Conservation (phyloP, 257 asterid genomes). For the Rehmannia glutinosa region DNA sequence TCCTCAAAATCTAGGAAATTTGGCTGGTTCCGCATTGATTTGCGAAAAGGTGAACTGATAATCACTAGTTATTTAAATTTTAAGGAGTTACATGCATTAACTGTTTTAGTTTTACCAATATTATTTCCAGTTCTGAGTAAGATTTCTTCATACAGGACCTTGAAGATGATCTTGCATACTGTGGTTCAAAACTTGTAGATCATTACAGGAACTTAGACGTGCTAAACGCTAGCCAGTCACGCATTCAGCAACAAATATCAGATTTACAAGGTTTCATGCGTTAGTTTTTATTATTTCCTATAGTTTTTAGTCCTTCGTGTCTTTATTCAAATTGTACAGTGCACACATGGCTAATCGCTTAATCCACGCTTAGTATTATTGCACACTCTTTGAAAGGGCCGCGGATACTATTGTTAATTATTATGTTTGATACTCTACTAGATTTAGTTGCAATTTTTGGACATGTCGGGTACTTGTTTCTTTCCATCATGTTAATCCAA, state of each 20-base stretch:
- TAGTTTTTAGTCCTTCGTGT: neutral
- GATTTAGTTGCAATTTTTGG: too few relatives aligned
- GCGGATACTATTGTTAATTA: too few relatives aligned
- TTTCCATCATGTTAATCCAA: too few relatives aligned
- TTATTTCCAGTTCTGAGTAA: conserved; percentile 10
- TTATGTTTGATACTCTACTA: too few relatives aligned
- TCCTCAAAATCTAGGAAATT: conserved; percentile 12
- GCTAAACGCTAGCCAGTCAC: neutral
- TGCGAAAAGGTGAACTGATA: conserved; percentile 25
- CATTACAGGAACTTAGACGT: conserved; percentile 14
- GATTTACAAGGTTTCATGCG: conserved; percentile 43
- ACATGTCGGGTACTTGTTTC: too few relatives aligned
- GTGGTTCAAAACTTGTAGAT: neutral
- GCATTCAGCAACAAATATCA: conserved; percentile 19
- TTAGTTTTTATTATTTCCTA: neutral
- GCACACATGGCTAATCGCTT: neutral
- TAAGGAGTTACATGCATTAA: conserved; percentile 3
- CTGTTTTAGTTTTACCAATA: neutral
- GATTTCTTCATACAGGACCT: conserved; percentile 29
- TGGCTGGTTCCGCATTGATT: neutral
- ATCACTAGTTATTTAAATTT: neutral
- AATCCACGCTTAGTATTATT: neutral
- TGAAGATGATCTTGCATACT: conserved; percentile 28
- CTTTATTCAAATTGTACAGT: neutral
- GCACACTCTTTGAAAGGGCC: too few relatives aligned